phyloP scores from a whole-genome alignment of 805 yeast species.

The Yarrowia hollandica region DNA sequence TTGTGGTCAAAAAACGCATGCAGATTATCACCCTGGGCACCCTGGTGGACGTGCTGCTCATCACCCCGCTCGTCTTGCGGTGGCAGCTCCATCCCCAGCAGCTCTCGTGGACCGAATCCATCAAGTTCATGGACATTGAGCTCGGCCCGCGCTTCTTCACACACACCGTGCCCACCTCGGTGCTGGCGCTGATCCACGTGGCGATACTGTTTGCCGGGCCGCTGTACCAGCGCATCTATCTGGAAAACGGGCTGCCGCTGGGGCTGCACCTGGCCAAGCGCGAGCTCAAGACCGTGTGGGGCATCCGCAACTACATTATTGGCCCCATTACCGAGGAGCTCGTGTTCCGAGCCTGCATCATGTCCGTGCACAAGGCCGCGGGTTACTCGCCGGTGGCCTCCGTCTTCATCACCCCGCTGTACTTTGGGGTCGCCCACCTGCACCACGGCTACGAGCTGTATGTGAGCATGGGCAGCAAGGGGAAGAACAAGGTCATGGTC shows the following conservation, averaged over 20 bases:
- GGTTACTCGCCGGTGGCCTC: slow-evolving; percentile 33
- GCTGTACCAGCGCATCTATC: slow-evolving; percentile 42
- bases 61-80: slow-evolving; percentile 32
- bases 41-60: slow-evolving; percentile 41
- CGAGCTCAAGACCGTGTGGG: slow-evolving; percentile 23
- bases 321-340: slow-evolving; percentile 83
- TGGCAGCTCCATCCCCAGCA: slow-evolving; percentile 1
- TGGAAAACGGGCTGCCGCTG: slow-evolving; percentile 34
- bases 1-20: slow-evolving; percentile 34
- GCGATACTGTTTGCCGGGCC: slow-evolving; percentile 53
- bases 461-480: slow-evolving; percentile 32
- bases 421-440: slow-evolving; percentile 76
- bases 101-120: background rate
- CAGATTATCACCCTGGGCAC: slow-evolving; percentile 41
- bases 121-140: background rate
- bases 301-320: slow-evolving; percentile 54
- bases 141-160: slow-evolving; percentile 8
- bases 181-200: slow-evolving; percentile 26
- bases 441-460: slow-evolving; percentile 66
- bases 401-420: slow-evolving; percentile 53
- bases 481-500: slow-evolving; percentile 37
- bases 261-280: slow-evolving; percentile 17
- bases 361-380: slow-evolving; percentile 38
- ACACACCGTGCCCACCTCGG: slow-evolving; percentile 5
- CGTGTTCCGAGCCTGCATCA: slow-evolving; percentile 56